Percentiles rank a stretch among this genome's conserved stretches.
Conservation (phyloP, 192 early-diverging fungal species). For the Allomyces macrogynus region DNA sequence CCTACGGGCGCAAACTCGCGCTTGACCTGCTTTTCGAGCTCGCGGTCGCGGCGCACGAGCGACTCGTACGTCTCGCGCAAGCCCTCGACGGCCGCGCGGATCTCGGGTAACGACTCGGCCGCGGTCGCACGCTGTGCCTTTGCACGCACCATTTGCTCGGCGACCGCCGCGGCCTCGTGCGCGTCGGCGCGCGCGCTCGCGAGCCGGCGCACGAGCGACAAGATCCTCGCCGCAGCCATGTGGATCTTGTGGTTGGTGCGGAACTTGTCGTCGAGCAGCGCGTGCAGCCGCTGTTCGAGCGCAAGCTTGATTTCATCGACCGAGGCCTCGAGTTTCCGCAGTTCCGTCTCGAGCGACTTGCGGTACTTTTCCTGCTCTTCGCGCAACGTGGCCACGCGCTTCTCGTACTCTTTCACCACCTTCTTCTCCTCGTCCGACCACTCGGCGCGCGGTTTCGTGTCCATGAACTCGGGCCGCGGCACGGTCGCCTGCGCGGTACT, state of each 20-base stretch:
- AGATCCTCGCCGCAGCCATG: constrained; percentile 22
- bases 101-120: constrained; percentile 25
- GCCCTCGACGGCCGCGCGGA: constrained; percentile 32
- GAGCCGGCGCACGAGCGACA: constrained; percentile 18
- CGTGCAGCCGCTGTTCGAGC: constrained; percentile 20
- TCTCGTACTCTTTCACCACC: constrained; percentile 38
- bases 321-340: constrained; percentile 25
- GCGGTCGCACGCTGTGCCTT: constrained; percentile 16
- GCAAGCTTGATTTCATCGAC: constrained; percentile 27
- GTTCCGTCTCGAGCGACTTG: constrained; percentile 40
- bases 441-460: constrained; percentile 23
- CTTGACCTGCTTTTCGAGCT: constrained; percentile 30
- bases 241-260: constrained; percentile 20
- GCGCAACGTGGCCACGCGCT: constrained; percentile 33
- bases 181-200: constrained; percentile 5
- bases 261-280: constrained; percentile 23
- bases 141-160: constrained; percentile 15
- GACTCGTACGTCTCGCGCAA: constrained; percentile 31
- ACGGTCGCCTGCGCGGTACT: constrained; percentile 30
- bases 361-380: constrained; percentile 41
- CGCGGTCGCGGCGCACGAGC: constrained; percentile 26
- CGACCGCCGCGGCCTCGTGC: constrained; percentile 14
- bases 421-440: constrained; percentile 35
- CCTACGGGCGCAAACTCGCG: constrained; percentile 17
- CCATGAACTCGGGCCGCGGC: neutral